Evolutionary conservation across 1,284 basidiomycete genomes (phyloP).

Genomic region (Anthracocystis setariae): DNA sequence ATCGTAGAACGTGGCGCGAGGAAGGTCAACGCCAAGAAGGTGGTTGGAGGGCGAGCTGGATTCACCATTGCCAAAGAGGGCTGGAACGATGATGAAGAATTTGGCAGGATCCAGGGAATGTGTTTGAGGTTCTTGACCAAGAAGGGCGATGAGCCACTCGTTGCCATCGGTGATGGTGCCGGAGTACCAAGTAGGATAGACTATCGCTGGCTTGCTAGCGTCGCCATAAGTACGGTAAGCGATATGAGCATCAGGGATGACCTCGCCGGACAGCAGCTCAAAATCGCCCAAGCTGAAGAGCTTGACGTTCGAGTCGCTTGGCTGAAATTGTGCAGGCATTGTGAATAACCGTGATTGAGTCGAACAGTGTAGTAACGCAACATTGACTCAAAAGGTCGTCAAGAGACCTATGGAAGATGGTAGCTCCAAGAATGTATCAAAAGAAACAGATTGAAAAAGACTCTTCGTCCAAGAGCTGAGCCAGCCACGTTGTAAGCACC

Average conservation of each 20-base stretch:
- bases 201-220: constrained; percentile 35
- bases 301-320: constrained; percentile 23
- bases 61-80: constrained; percentile 60
- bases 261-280: constrained; percentile 33
- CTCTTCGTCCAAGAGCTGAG: too few species aligned
- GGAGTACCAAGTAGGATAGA: constrained; percentile 58
- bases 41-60: constrained; percentile 50
- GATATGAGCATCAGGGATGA: constrained; percentile 41
- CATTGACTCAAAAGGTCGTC: too few species aligned
- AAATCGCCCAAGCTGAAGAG: constrained; percentile 46
- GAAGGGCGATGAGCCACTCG: constrained; percentile 46
- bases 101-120: constrained; percentile 41
- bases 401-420: too few species aligned
- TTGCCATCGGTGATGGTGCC: constrained; percentile 52
- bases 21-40: constrained; percentile 28
- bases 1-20: constrained; percentile 45
- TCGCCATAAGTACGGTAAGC: constrained; percentile 56
- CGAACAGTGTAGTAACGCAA: too few species aligned
- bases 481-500: too few species aligned
- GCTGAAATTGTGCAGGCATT: constrained; percentile 1
- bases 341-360: too few species aligned
- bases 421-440: too few species aligned
- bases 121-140: constrained; percentile 10
- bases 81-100: constrained; percentile 58
- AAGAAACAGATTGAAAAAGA: too few species aligned